Conservation (phyloP, 306 rosid genomes). For the Cucumis cinereus region DNA sequence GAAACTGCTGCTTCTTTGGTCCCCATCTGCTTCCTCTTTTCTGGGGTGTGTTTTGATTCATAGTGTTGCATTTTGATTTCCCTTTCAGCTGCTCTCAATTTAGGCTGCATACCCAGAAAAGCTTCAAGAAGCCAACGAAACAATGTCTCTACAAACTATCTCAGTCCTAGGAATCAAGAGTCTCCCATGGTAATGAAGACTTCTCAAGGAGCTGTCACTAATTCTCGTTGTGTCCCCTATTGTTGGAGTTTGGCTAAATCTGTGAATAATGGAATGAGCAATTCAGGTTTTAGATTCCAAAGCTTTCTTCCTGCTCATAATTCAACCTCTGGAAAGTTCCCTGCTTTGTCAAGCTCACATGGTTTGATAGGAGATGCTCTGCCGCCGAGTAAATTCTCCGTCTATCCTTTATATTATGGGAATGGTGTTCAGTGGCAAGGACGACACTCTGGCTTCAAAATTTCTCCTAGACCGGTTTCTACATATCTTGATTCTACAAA, state of each 20-base stretch:
- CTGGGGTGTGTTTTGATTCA: neutral
- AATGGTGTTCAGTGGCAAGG: slow-evolving; percentile 10
- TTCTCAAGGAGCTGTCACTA: slow-evolving; percentile 2
- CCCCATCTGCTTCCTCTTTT: neutral
- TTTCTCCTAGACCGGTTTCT: slow-evolving; percentile 11
- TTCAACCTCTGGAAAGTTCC: neutral
- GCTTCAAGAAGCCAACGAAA: slow-evolving; percentile 56
- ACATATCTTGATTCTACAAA: slow-evolving; percentile 13
- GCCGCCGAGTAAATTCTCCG: slow-evolving; percentile 14
- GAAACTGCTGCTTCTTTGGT: neutral
- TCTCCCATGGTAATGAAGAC: slow-evolving; percentile 8
- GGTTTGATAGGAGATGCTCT: slow-evolving; percentile 15
- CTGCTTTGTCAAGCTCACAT: slow-evolving; percentile 17
- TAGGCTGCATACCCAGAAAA: slow-evolving; percentile 56
- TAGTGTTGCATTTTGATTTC: neutral
- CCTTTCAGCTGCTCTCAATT: slow-evolving; percentile 50
- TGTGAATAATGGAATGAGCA: neutral
- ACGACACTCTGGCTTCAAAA: slow-evolving; percentile 2
- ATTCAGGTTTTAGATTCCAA: slow-evolving; percentile 6
- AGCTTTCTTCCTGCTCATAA: neutral
- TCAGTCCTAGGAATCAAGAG: slow-evolving; percentile 24
- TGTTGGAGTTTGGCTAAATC: slow-evolving; percentile 19
- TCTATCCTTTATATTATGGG: slow-evolving; percentile 39
- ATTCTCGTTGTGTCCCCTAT: slow-evolving; percentile 11
- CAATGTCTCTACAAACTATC: slow-evolving; percentile 40